Conservation (phyloP, 1,284 basidiomycete genomes). For the Cronartium ribicola region DNA sequence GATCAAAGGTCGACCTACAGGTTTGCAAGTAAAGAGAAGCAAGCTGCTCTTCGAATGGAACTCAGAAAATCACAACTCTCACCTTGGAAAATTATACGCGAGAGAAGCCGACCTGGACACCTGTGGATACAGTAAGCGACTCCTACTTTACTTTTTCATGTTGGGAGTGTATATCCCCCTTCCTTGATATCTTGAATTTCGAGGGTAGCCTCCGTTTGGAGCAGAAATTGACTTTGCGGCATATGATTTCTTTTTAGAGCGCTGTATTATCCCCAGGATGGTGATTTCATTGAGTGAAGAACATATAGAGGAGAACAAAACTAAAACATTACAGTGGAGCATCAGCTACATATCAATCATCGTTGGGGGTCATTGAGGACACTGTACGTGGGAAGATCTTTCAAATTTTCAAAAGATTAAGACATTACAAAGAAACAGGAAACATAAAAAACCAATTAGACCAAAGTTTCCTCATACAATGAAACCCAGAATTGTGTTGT, state of each 20-base stretch:
- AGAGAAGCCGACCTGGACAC: conserved; percentile 32
- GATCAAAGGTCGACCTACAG: background rate
- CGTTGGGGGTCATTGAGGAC: background rate
- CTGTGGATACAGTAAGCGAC: conserved; percentile 27
- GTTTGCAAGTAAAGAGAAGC: no score
- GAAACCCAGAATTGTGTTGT: no score
- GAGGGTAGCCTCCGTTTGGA: background rate
- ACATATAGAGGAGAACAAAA: background rate
- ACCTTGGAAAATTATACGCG: conserved; percentile 37
- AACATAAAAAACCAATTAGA: no score
- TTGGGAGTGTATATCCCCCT: no score
- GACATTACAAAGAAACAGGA: no score
- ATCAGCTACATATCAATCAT: background rate
- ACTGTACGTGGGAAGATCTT: no score
- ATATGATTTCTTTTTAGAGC: background rate
- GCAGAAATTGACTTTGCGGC: background rate
- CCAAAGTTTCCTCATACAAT: no score
- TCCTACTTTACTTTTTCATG: no score
- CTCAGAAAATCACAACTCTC: conserved; percentile 7
- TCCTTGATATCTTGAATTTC: background rate
- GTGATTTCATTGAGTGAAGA: background rate
- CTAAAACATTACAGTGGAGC: background rate
- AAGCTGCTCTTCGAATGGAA: background rate
- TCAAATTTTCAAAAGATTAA: no score
- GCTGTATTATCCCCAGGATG: background rate